Base-by-base conservation (phyloP, 108 stramenopile species). In the Chaetoceros tenuissimus region DNA sequence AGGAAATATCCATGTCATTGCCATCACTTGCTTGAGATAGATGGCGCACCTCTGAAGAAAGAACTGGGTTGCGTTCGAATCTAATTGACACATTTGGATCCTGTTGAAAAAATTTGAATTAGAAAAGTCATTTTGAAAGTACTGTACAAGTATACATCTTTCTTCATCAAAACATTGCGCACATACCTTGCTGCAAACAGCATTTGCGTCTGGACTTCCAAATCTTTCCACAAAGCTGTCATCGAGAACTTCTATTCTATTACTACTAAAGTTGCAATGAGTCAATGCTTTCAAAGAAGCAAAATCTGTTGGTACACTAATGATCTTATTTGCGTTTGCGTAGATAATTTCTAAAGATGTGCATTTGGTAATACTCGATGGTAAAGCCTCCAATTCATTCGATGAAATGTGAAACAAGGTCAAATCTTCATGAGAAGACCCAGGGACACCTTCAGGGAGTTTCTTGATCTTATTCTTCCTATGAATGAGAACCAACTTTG, bases 401-500 rank as follows among this genome's bases (percentile, higher is more conserved):
- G 79, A 81, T 3, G 83, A 84, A 19, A 84, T 28, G 44, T 74
- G 72, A 18, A 84, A 28, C 24, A 81, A 50, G 3, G 10, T 25
- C 13, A 84, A 48, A 10, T 55, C 67, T 10, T 34, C 3, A 26
- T 66, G 65, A 5, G 18, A 0, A 0, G 20, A 19, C 3, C 64
- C 44, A 21, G 75, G 75, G 3, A 79, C 57, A 23, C 60, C 57
- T 0, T 64, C 58, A 0, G 75, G 72, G 23, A 81, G 43, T 16
- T 25, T 3, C 5, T 16, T 51, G 19, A 84, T 28, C 45, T 68
- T 46, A 47, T 74, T 79, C 48, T 75, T 71, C 18, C 69, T 31
- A 10, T 51, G 23, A 51, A 25, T 51, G 24, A 24, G 5, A 51
- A 16, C n/a, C n/a, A n/a, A n/a, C n/a, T n/a, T n/a, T n/a, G n/a